These are phyloP conservation scores for Cenococcum geophilum DNA, from an alignment of 495 filamentous ascomycete genomes.

Conservation along the genomic window DNA sequence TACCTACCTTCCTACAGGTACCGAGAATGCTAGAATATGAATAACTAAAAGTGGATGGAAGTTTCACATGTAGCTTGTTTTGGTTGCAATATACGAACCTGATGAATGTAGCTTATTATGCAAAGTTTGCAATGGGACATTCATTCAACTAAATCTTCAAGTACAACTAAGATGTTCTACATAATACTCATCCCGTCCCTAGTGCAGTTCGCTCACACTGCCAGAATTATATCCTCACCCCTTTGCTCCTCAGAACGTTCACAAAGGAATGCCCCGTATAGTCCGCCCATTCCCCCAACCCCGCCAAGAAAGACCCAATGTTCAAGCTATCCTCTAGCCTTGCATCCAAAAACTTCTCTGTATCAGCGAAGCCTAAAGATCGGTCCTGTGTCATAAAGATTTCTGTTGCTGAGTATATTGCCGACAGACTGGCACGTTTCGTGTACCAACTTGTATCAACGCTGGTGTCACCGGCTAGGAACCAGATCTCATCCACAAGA, in stretches of 20 bases:
- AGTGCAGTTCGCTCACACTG: not conserved
- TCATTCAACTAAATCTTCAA: too few species aligned
- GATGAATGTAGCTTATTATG: too few species aligned
- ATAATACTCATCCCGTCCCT: not conserved
- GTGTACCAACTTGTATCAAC: slow-evolving; percentile 90
- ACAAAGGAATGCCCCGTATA: slow-evolving; percentile 60
- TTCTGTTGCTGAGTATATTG: slow-evolving; percentile 74
- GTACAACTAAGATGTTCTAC: too few species aligned
- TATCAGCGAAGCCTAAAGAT: slow-evolving; percentile 60
- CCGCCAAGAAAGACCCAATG: slow-evolving; percentile 53
- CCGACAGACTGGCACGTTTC: slow-evolving; percentile 68
- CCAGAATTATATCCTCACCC: slow-evolving; percentile 35
- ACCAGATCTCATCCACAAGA: slow-evolving; percentile 82
- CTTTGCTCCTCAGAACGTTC: slow-evolving; percentile 41
- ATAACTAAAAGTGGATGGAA: too few species aligned
- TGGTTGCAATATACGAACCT: too few species aligned
- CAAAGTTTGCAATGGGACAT: too few species aligned
- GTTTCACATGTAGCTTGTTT: too few species aligned
- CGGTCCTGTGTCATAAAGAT: slow-evolving; percentile 88
- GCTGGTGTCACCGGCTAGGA: slow-evolving; percentile 69
- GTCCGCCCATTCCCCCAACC: slow-evolving; percentile 64
- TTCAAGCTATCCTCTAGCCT: slow-evolving; percentile 62
- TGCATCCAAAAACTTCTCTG: slow-evolving; percentile 70
- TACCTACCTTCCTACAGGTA: too few species aligned
- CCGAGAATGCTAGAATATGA: too few species aligned